These are phyloP conservation scores for Gyromitra esculenta DNA, from an alignment of 2,329 filamentous ascomycete species.

Conservation along the genomic window DNA sequence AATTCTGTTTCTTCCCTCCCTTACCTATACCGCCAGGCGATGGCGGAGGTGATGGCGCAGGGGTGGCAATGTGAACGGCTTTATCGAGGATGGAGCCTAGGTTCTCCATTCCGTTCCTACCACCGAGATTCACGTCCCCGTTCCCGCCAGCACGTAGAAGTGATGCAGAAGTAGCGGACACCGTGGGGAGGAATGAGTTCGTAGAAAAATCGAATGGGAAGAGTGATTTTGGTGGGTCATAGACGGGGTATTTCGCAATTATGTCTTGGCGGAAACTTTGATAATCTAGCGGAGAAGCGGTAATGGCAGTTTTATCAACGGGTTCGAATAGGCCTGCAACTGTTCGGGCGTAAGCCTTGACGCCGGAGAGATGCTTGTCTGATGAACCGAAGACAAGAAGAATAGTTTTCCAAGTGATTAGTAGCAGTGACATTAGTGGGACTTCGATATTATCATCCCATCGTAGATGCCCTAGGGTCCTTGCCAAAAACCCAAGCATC, in stretches of 20 bases:
- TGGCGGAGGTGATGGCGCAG: conserved; percentile 92
- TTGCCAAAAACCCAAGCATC: conserved; percentile 65
- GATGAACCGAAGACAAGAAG: conserved; percentile 78
- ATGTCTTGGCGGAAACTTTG: conserved; percentile 97
- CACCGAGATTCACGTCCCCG: conserved; percentile 59
- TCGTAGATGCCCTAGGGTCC: conserved; percentile 63
- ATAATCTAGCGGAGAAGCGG: conserved; percentile 93
- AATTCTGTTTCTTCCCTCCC: conserved; percentile 97
- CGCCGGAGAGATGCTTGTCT: conserved; percentile 73
- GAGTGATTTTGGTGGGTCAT: conserved; percentile 83
- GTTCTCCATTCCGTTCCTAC: conserved; percentile 60
- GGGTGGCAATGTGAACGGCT: conserved; percentile 97
- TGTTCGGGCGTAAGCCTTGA: conserved; percentile 77
- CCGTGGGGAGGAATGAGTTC: conserved; percentile 85
- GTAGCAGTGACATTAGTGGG: conserved; percentile 57
- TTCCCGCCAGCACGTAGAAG: conserved; percentile 62
- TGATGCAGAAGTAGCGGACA: conserved; percentile 65
- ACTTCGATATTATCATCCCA: conserved; percentile 63
- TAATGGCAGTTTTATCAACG: conserved; percentile 77
- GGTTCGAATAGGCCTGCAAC: conserved; percentile 62
- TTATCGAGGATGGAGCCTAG: conserved; percentile 83
- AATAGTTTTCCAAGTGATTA: conserved; percentile 80
- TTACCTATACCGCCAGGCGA: conserved; percentile 86
- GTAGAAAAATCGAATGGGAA: conserved; percentile 90
- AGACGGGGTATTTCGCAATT: conserved; percentile 96